Conservation (phyloP, 1,284 basidiomycete genomes). For the Cutaneotrichosporon spelunceum region DNA sequence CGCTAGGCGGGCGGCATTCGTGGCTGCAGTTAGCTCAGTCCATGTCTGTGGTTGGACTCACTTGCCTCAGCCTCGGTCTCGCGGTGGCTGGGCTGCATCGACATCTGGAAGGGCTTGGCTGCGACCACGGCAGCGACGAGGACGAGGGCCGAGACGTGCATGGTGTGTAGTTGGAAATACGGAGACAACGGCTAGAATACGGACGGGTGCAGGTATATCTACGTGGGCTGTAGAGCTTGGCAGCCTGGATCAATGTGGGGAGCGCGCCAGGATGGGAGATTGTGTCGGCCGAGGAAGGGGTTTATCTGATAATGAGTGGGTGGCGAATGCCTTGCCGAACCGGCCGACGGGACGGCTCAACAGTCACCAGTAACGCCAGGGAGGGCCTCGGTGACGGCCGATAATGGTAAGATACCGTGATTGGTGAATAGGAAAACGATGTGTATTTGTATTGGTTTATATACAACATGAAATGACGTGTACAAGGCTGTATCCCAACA, state of each 20-base stretch:
- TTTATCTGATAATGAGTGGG: slow-evolving; percentile 1
- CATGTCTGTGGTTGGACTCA: slow-evolving; percentile 12
- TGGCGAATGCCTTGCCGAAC: not conserved
- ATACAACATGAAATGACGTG: too few relatives aligned
- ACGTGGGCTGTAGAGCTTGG: not conserved
- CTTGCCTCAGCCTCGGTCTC: slow-evolving; percentile 35
- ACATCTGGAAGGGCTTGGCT: slow-evolving; percentile 10
- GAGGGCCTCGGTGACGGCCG: not conserved
- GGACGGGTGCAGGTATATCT: not conserved
- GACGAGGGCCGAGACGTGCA: slow-evolving; percentile 11
- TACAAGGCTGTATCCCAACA: too few relatives aligned
- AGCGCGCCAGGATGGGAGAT: not conserved
- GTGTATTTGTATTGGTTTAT: too few relatives aligned
- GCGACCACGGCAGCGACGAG: slow-evolving; percentile 4
- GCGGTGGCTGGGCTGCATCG: slow-evolving; percentile 14
- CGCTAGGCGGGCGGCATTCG: slow-evolving; percentile 13
- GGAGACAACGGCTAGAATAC: too few relatives aligned
- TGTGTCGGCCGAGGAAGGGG: not conserved
- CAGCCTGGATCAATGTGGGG: not conserved
- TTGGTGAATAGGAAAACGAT: too few relatives aligned
- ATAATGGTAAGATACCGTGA: not conserved
- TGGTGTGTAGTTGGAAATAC: slow-evolving; percentile 1
- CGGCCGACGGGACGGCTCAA: not conserved
- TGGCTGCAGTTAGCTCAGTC: slow-evolving; percentile 12
- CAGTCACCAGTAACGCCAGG: too few relatives aligned